Conservation (phyloP, 305 asterid genomes). For the Salvia sclarea region DNA sequence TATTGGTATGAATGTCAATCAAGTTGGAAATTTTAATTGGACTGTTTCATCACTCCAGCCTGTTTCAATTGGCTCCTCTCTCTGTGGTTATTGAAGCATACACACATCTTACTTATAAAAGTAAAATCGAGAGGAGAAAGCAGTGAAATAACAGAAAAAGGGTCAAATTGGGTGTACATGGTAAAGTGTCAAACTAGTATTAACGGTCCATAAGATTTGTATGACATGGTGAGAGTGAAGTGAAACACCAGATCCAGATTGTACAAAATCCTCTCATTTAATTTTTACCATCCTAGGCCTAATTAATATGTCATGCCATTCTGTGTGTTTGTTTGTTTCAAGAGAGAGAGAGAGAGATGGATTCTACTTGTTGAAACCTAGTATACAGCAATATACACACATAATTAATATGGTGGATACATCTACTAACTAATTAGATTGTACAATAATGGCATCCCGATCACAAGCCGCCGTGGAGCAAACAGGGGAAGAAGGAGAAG, state of each 20-base stretch:
- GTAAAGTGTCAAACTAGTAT: neutral
- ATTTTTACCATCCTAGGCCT: neutral
- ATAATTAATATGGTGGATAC: slow-evolving; percentile 3
- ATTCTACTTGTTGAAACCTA: slow-evolving; percentile 24
- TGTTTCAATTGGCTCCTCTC: slow-evolving; percentile 23
- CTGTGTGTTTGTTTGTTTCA: neutral
- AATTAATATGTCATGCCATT: neutral
- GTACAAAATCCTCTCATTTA: neutral
- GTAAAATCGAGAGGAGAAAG: neutral
- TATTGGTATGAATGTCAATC: slow-evolving; percentile 19
- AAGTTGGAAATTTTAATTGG: slow-evolving; percentile 29
- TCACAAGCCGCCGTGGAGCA: neutral
- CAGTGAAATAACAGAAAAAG: neutral
- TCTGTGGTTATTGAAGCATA: neutral
- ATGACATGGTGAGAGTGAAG: no score
- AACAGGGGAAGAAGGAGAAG: slow-evolving; percentile 41
- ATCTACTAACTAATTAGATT: neutral
- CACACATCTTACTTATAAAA: neutral
- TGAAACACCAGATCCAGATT: neutral
- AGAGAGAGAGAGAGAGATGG: slow-evolving; percentile 12
- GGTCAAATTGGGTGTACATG: neutral
- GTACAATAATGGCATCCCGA: slow-evolving; percentile 19
- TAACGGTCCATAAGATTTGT: neutral
- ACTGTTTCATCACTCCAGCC: slow-evolving; percentile 33
- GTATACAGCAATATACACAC: slow-evolving; percentile 29